Percentiles rank a stretch among this genome's conserved stretches.
Evolutionary conservation across 345 rosid genomes (phyloP).

Genomic region (Eucalyptus paniculata): DNA sequence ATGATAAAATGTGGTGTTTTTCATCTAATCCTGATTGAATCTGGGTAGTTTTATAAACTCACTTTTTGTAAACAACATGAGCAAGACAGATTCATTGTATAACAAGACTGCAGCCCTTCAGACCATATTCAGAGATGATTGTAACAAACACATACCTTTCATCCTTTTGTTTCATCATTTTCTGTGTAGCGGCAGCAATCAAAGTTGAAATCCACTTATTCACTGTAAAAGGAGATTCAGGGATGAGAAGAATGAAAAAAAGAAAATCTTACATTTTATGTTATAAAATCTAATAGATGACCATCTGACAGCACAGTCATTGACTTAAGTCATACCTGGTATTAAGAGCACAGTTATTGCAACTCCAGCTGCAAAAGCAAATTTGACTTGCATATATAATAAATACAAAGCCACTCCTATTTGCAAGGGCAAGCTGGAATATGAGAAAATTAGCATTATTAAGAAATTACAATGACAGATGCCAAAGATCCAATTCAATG

Average conservation of each 20-base stretch:
- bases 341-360: conserved; percentile 67
- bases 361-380: conserved; percentile 80
- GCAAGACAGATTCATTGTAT: not conserved
- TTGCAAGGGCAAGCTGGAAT: conserved; percentile 82
- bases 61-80: not conserved
- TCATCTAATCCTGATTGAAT: not conserved
- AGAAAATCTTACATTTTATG: not conserved
- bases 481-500: not conserved
- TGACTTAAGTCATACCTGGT: conserved; percentile 43
- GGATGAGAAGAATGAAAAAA: not conserved
- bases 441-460: not conserved
- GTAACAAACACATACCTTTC: conserved; percentile 46
- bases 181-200: conserved; percentile 82
- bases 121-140: not conserved
- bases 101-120: not conserved
- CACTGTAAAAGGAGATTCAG: conserved; percentile 21
- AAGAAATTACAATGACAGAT: not conserved
- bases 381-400: conserved; percentile 79
- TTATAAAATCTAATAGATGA: not conserved
- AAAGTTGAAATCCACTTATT: conserved; percentile 83
- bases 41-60: not conserved
- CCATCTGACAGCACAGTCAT: not conserved
- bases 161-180: conserved; percentile 97
- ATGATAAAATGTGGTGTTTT: not conserved
- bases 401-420: conserved; percentile 81